Base-by-base conservation (phyloP, 2,329 filamentous ascomycete species). In the Aaosphaeria pasadenensis region DNA sequence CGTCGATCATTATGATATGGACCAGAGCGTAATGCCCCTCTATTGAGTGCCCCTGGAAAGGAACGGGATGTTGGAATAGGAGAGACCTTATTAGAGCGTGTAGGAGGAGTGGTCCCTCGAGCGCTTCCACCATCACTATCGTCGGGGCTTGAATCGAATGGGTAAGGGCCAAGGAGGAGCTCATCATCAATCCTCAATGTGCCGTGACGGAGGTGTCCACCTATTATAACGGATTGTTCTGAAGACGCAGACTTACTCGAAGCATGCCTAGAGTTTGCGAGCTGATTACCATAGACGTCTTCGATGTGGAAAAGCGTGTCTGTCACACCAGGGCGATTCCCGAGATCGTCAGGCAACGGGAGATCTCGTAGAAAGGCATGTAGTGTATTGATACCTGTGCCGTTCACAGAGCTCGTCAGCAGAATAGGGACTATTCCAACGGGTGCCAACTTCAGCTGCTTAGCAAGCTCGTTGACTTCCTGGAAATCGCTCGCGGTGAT, bases 371-470 rank as follows among this genome's bases (percentile, higher is more conserved):
- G 75, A 17, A 97, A 78, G 13, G 90, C 88, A 72, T 97, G 94
- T 24, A 96, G 68, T 46, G 88, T 81, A 5, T 85, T 84, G 46
- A 97, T 87, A 0, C 94, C 92, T 9, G 80, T 85, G 0, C 92
- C 94, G 56, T 87, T 89, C 2, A 96, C 85, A 4, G 91, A 85
- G 63, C 91, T 96, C 4, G 91, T 92, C 49, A 97, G 78, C 1
- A 96, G 73, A 43, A 99, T 91, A 0, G 94, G 94, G 1, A 97
- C 87, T 32, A 83, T 75, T 1, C 60, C 63, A 24, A 56, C 72
- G 62, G 52, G 76, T 69, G 73, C 72, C 13, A 73, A 64, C 2
- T 71, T 60, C 28, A 88, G 43, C 76, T 29, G 70, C 70, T 44
- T 76, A 63, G n/a, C 86, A 71, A 6, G 83, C 6, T 75, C 75